Conservation (phyloP, 2,329 filamentous ascomycete species). For the Cladosporium halotolerans region DNA sequence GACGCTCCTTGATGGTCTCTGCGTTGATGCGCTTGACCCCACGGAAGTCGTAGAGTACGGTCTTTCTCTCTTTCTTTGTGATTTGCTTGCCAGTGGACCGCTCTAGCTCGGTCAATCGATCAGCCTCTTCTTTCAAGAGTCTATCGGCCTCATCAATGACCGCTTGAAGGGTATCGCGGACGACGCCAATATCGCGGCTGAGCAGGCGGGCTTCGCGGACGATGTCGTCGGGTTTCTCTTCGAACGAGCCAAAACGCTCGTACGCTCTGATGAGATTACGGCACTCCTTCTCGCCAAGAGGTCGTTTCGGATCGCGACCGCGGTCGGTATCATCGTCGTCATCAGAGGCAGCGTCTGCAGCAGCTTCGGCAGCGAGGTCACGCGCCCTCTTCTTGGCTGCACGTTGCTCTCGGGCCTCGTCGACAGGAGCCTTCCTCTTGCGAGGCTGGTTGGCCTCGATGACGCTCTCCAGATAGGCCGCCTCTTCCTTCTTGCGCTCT, state of each 20-base stretch:
- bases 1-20: slow-evolving; percentile 87
- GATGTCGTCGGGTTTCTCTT: slow-evolving; percentile 81
- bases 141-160: slow-evolving; percentile 66
- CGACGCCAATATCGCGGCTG: slow-evolving; percentile 73
- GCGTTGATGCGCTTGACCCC: slow-evolving; percentile 94
- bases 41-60: slow-evolving; percentile 88
- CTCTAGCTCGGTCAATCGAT: slow-evolving; percentile 58
- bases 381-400: slow-evolving; percentile 63
- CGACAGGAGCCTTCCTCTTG: slow-evolving; percentile 58
- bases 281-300: slow-evolving; percentile 85
- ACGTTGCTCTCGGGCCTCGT: slow-evolving; percentile 59
- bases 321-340: slow-evolving; percentile 43
- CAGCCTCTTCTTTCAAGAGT: slow-evolving; percentile 68
- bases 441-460: slow-evolving; percentile 82
- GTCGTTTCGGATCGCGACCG: slow-evolving; percentile 73
- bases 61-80: slow-evolving; percentile 97
- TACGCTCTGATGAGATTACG: slow-evolving; percentile 86
- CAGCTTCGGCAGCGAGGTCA: slow-evolving; percentile 55
- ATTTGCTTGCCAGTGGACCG: slow-evolving; percentile 67
- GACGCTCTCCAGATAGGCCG: slow-evolving; percentile 73
- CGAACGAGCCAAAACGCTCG: slow-evolving; percentile 82
- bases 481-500: slow-evolving; percentile 76
- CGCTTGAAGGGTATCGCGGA: slow-evolving; percentile 69
- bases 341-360: slow-evolving; percentile 56
- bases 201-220: slow-evolving; percentile 77